These are phyloP conservation scores for Metschnikowia sp. DNA, from an alignment of 805 yeast genomes.

Conservation along the genomic window DNA sequence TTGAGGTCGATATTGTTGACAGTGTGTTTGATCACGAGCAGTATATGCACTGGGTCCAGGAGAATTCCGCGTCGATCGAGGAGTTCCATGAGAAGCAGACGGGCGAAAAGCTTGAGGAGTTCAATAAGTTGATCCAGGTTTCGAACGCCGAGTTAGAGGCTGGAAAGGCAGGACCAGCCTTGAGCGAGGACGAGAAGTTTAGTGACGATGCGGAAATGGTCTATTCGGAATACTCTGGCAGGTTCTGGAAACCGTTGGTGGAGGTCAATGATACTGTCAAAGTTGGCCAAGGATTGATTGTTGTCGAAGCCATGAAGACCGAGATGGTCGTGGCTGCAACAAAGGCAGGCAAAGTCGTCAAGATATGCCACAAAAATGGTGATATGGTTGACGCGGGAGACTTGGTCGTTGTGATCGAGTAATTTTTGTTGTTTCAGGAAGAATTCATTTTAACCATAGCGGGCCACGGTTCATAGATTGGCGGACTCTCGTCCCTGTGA, in stretches of 20 bases:
- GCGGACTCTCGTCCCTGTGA: conserved; percentile 11
- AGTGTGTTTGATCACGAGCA: conserved; percentile 78
- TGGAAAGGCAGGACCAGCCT: conserved; percentile 42
- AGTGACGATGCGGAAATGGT: conserved; percentile 80
- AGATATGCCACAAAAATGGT: conserved; percentile 77
- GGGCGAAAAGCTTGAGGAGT: conserved; percentile 82
- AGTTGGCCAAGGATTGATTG: conserved; percentile 75
- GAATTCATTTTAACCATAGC: no score
- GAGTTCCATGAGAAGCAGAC: conserved; percentile 63
- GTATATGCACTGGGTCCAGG: conserved; percentile 76
- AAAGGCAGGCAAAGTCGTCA: conserved; percentile 63
- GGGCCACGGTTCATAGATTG: no score
- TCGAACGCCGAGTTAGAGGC: conserved; percentile 71
- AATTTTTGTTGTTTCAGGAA: neutral
- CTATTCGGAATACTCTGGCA: conserved; percentile 93
- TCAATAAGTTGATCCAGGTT: conserved; percentile 76
- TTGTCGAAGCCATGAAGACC: conserved; percentile 98
- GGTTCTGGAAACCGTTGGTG: conserved; percentile 92
- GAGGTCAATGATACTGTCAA: conserved; percentile 71
- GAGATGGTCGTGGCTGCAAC: conserved; percentile 88
- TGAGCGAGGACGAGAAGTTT: conserved; percentile 49
- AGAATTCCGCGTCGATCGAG: conserved; percentile 68
- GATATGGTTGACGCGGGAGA: conserved; percentile 98
- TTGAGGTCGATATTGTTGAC: conserved; percentile 69
- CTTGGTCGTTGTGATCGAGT: conserved; percentile 76